phyloP scores from a whole-genome alignment of 1,284 basidiomycete genomes.

The Schizopora paradoxa region DNA sequence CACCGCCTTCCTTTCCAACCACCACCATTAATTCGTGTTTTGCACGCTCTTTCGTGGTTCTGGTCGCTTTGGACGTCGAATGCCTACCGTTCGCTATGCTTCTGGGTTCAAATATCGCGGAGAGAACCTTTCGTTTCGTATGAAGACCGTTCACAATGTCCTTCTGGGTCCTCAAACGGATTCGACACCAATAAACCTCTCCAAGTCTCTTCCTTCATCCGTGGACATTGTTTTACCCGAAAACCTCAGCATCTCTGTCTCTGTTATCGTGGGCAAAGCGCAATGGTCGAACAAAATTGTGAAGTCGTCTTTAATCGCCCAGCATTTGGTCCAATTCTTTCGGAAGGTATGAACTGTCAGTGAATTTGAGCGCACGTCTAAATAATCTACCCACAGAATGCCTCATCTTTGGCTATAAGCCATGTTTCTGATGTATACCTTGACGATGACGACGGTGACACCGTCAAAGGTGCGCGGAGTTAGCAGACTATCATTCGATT shows the following conservation, averaged over 20 bases:
- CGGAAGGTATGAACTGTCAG: conserved; percentile 36
- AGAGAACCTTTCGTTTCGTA: no score
- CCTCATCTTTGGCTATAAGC: conserved; percentile 48
- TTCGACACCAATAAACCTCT: conserved; percentile 30
- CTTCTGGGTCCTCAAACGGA: conserved; percentile 32
- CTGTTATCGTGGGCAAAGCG: conserved; percentile 44
- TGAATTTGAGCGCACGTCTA: conserved; percentile 4
- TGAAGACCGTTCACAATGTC: conserved; percentile 36
- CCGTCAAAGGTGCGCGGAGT: conserved; percentile 37
- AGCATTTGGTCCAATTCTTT: conserved; percentile 46
- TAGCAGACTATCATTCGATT: conserved; percentile 14
- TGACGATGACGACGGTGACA: conserved; percentile 38
- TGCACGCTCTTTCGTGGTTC: conserved; percentile 30
- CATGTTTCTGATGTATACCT: conserved; percentile 46
- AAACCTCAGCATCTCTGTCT: conserved; percentile 46
- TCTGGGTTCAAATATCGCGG: background rate
- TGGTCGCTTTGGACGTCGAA: no score
- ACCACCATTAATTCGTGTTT: no score
- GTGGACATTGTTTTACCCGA: conserved; percentile 49
- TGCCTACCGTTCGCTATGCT: no score
- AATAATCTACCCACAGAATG: conserved; percentile 40
- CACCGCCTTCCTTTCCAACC: conserved; percentile 33
- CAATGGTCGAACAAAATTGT: conserved; percentile 37
- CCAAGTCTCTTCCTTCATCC: conserved; percentile 38
- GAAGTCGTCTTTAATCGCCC: conserved; percentile 43